Evolutionary conservation across 2,329 filamentous ascomycete genomes (phyloP).

Genomic region (Zelopaecilomyces penicillatus): DNA sequence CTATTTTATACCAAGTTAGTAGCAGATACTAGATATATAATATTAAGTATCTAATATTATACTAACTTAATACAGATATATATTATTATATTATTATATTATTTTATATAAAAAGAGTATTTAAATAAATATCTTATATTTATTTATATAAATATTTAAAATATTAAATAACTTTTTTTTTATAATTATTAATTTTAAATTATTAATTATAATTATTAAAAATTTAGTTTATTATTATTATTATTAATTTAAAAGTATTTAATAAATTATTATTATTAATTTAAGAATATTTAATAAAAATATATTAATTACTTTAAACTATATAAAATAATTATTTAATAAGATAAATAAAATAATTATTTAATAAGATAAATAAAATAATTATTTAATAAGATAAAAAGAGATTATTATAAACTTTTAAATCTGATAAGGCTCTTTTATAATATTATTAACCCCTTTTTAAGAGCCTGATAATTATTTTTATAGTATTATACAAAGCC

Average conservation of each 20-base stretch:
- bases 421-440: background rate
- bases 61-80: background rate
- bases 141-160: constrained; percentile 1
- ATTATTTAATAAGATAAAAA: background rate
- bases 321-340: background rate
- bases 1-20: too few species aligned
- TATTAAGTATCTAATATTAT: background rate
- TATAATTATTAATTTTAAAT: constrained; percentile 3
- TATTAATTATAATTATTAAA: background rate
- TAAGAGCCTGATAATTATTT: too few species aligned
- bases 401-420: background rate
- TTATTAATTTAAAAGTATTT: background rate
- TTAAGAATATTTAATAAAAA: background rate
- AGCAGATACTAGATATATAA: background rate
- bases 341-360: background rate
- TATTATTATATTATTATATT: background rate
- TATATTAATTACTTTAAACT: background rate
- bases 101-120: background rate
- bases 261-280: background rate
- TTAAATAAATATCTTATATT: background rate
- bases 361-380: background rate
- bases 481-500: too few species aligned
- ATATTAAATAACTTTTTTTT: background rate
- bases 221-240: background rate
- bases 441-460: background rate